These are phyloP conservation scores for Phytophthora hybrid DNA, from an alignment of 352 stramenopile species.

Conservation along the genomic window DNA sequence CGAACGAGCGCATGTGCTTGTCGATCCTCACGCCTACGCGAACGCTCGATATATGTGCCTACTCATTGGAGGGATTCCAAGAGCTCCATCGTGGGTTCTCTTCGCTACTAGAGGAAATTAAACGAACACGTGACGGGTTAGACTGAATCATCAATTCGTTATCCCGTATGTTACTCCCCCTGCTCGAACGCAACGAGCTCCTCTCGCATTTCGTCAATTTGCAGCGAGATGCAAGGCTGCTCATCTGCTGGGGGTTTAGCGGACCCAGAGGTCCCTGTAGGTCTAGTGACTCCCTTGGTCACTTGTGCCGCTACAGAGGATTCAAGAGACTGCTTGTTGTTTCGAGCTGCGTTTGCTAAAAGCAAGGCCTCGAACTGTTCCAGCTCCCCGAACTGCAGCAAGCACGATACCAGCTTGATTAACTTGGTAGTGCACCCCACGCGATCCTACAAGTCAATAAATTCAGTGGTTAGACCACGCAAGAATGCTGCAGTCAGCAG, in stretches of 20 bases:
- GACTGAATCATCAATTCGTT: slow-evolving; percentile 19
- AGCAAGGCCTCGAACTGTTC: slow-evolving; percentile 44
- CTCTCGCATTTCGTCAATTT: slow-evolving; percentile 29
- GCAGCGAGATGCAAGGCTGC: slow-evolving; percentile 18
- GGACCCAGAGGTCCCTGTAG: background rate
- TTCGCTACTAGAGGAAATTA: slow-evolving; percentile 35
- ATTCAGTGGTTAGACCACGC: background rate
- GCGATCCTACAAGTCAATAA: slow-evolving; percentile 26
- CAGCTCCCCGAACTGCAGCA: slow-evolving; percentile 43
- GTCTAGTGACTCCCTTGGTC: slow-evolving; percentile 15
- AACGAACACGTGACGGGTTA: slow-evolving; percentile 28
- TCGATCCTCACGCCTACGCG: slow-evolving; percentile 49
- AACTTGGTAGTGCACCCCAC: slow-evolving; percentile 17
- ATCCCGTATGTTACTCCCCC: slow-evolving; percentile 4
- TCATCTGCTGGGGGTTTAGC: slow-evolving; percentile 8
- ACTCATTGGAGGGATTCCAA: slow-evolving; percentile 44
- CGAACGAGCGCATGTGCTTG: slow-evolving; percentile 42
- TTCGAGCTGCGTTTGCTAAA: slow-evolving; percentile 17
- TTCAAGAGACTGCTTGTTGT: slow-evolving; percentile 29
- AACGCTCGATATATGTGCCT: slow-evolving; percentile 55
- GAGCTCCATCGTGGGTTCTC: slow-evolving; percentile 43
- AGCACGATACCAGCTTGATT: slow-evolving; percentile 22
- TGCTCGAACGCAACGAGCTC: slow-evolving; percentile 20
- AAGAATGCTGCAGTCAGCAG: background rate
- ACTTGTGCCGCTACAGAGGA: slow-evolving; percentile 21